Evolutionary conservation across 2,329 filamentous ascomycete species (phyloP).

Genomic region (Diaporthe vaccinii): DNA sequence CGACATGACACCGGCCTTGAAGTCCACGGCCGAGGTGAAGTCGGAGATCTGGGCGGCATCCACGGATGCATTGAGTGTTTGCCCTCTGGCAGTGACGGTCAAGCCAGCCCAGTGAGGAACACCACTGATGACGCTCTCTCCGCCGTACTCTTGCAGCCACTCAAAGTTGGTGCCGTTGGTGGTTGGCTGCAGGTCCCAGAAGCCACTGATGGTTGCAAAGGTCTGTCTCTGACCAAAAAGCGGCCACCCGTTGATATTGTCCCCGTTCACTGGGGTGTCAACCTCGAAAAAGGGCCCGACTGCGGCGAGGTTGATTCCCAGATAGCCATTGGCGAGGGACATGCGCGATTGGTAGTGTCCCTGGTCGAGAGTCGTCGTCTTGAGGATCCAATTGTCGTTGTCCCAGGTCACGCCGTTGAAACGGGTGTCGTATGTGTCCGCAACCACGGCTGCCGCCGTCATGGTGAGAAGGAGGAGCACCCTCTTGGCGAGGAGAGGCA

Average conservation of each 20-base stretch:
- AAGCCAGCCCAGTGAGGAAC: constrained; percentile 71
- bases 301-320: constrained; percentile 48
- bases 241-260: constrained; percentile 75
- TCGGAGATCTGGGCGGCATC: constrained; percentile 69
- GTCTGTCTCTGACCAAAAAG: constrained; percentile 73
- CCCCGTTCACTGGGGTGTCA: constrained; percentile 43
- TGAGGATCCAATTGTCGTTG: constrained; percentile 46
- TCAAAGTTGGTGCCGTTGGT: constrained; percentile 74
- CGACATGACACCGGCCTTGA: constrained; percentile 71
- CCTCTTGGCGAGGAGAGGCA: neutral
- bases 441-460: neutral
- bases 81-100: constrained; percentile 64
- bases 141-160: constrained; percentile 72
- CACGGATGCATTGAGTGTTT: constrained; percentile 72
- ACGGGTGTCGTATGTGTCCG: constrained; percentile 43
- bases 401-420: constrained; percentile 48
- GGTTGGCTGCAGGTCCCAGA: constrained; percentile 71
- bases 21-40: constrained; percentile 73
- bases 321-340: constrained; percentile 49
- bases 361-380: constrained; percentile 45
- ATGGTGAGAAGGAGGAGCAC: neutral
- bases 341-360: constrained; percentile 48
- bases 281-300: constrained; percentile 48
- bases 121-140: constrained; percentile 78
- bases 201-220: constrained; percentile 77